Evolutionary conservation across 169 alveolate species (phyloP).

Genomic region (Plasmodium cynomolgi): DNA sequence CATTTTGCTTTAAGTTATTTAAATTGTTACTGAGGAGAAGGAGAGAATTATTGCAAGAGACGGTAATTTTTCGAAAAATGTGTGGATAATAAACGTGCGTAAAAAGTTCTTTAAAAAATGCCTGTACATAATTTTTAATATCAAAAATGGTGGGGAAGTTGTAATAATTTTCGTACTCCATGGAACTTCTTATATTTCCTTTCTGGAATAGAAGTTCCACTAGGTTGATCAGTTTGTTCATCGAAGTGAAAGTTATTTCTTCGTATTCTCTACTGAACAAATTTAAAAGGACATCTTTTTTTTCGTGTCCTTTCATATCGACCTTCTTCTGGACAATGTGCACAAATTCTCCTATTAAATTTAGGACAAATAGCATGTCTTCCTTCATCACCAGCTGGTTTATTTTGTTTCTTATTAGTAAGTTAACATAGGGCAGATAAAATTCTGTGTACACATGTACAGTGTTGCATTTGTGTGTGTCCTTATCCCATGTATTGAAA

Average conservation of each 20-base stretch:
- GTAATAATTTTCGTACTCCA: slow-evolving; percentile 13
- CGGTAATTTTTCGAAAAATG: slow-evolving; percentile 62
- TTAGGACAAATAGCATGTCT: slow-evolving; percentile 42
- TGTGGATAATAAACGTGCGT: slow-evolving; percentile 43
- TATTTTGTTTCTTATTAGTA: slow-evolving; percentile 37
- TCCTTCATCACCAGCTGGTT: slow-evolving; percentile 46
- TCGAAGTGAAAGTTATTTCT: slow-evolving; percentile 67
- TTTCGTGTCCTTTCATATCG: slow-evolving; percentile 3
- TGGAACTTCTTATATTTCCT: neutral
- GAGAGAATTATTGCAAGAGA: slow-evolving; percentile 58
- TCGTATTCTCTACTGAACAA: slow-evolving; percentile 55
- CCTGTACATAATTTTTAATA: slow-evolving; percentile 63
- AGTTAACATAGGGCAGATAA: slow-evolving; percentile 45
- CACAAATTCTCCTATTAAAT: slow-evolving; percentile 62
- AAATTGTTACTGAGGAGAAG: slow-evolving; percentile 63
- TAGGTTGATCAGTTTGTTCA: slow-evolving; percentile 43
- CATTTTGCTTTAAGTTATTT: slow-evolving; percentile 56
- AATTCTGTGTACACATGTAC: slow-evolving; percentile 44
- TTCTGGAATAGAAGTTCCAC: slow-evolving; percentile 52
- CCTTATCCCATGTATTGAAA: neutral
- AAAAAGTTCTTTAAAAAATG: slow-evolving; percentile 42
- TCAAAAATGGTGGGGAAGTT: slow-evolving; percentile 51
- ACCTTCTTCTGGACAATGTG: slow-evolving; percentile 16
- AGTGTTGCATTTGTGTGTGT: neutral
- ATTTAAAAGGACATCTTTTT: slow-evolving; percentile 41